phyloP scores from a whole-genome alignment of 2,329 filamentous ascomycete genomes.

The Calonectria fujianensis region DNA sequence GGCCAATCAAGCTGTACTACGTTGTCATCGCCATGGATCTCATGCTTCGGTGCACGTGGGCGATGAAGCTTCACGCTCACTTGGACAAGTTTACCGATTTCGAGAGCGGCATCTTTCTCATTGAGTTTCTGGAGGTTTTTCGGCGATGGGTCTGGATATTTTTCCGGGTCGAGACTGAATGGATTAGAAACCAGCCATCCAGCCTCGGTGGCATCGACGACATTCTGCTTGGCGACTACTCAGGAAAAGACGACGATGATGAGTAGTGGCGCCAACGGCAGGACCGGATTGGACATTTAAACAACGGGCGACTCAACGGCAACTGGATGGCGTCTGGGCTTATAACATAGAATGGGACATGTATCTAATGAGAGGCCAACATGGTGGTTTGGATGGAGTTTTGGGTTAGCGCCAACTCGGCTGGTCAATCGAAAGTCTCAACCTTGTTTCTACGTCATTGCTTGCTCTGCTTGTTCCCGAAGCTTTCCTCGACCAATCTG shows the following conservation, averaged over 20 bases:
- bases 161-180: conserved; percentile 95
- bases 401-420: conserved; percentile 32
- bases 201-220: conserved; percentile 78
- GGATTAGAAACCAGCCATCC: conserved; percentile 76
- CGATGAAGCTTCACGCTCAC: conserved; percentile 88
- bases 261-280: conserved; percentile 52
- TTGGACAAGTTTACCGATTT: conserved; percentile 90
- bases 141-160: conserved; percentile 98
- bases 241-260: conserved; percentile 73
- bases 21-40: conserved; percentile 86
- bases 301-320: conserved; percentile 40
- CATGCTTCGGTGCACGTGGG: conserved; percentile 91
- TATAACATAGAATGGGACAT: conserved; percentile 48
- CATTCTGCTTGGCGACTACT: conserved; percentile 84
- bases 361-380: conserved; percentile 43
- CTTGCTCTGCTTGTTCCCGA: conserved; percentile 3
- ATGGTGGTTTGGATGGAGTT: conserved; percentile 38
- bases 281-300: conserved; percentile 22
- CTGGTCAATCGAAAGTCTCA: conserved; percentile 27
- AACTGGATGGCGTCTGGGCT: conserved; percentile 41
- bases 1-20: conserved; percentile 86
- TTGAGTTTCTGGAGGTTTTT: conserved; percentile 90
- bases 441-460: conserved; percentile 20
- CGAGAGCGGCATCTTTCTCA: conserved; percentile 90
- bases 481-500: conserved; percentile 16